phyloP scores from a whole-genome alignment of 2,329 filamentous ascomycete genomes.

The Tolypocladium tropicale region DNA sequence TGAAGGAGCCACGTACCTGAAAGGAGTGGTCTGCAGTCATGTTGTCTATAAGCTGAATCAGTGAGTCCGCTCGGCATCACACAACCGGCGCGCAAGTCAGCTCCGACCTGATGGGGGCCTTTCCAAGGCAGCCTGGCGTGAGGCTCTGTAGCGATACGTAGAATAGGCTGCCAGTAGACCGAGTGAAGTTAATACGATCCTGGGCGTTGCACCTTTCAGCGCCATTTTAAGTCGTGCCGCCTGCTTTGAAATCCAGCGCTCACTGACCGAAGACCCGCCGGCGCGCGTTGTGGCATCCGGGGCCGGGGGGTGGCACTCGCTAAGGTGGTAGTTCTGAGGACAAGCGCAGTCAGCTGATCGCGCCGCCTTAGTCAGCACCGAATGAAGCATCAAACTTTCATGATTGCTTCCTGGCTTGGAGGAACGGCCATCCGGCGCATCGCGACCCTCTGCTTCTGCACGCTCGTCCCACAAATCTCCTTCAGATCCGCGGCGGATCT shows the following conservation, averaged over 20 bases:
- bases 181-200: conserved; percentile 15
- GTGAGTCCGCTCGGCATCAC: neutral
- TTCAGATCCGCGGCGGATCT: neutral
- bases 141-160: conserved; percentile 15
- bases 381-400: neutral
- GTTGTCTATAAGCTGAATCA: conserved; percentile 13
- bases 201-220: conserved; percentile 15
- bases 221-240: conserved; percentile 13
- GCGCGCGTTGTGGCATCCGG: neutral
- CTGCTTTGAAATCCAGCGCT: conserved; percentile 23
- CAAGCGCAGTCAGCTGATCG: neutral
- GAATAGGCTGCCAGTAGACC: conserved; percentile 17
- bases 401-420: neutral
- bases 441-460: neutral
- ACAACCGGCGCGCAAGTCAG: neutral
- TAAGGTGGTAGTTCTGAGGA: neutral
- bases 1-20: conserved; percentile 24
- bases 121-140: conserved; percentile 10
- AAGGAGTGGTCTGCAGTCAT: conserved; percentile 37
- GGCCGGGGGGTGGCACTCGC: neutral
- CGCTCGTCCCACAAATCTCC: neutral
- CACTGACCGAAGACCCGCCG: neutral
- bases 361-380: neutral
- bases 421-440: neutral
- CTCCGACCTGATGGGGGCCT: neutral